These are phyloP conservation scores for Cyclotella atomus DNA, from an alignment of 108 stramenopile genomes.

Conservation along the genomic window DNA sequence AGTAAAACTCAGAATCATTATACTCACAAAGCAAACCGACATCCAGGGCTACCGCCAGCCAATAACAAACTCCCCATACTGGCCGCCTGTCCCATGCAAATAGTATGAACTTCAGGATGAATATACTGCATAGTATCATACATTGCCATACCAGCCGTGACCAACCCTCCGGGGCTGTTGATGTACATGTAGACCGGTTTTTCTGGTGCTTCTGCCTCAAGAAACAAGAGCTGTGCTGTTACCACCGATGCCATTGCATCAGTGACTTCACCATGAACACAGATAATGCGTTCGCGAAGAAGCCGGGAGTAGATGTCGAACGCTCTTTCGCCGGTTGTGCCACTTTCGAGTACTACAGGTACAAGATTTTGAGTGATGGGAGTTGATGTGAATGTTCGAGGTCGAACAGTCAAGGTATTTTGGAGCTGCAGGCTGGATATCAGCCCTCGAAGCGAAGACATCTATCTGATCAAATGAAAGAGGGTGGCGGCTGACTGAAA, in stretches of 20 bases:
- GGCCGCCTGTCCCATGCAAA: slow-evolving; percentile 98
- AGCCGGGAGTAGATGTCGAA: slow-evolving; percentile 96
- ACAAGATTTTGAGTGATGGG: slow-evolving; percentile 25
- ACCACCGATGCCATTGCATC: slow-evolving; percentile 91
- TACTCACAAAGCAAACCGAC: slow-evolving; percentile 73
- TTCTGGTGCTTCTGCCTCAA: slow-evolving; percentile 91
- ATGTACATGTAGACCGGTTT: slow-evolving; percentile 94
- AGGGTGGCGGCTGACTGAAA: no score
- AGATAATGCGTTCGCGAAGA: slow-evolving; percentile 96
- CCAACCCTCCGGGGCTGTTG: slow-evolving; percentile 91
- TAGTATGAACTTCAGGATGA: slow-evolving; percentile 88
- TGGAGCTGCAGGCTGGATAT: background rate
- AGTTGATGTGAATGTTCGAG: slow-evolving; percentile 32
- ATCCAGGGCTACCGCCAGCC: slow-evolving; percentile 82
- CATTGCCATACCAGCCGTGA: slow-evolving; percentile 94
- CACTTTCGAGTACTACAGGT: slow-evolving; percentile 53
- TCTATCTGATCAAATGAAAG: no score
- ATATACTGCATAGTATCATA: slow-evolving; percentile 99
- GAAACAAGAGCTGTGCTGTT: slow-evolving; percentile 93
- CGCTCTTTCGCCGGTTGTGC: slow-evolving; percentile 82
- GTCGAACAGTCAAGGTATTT: background rate
- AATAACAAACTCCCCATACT: slow-evolving; percentile 93
- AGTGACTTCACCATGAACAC: slow-evolving; percentile 92
- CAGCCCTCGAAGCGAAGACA: background rate
- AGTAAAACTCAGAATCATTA: no score